A percentile compares a stretch with the other conserved stretches of the same genome.
Conservation (phyloP, 2,329 filamentous ascomycete genomes). For the Scedosporium apiospermum region DNA sequence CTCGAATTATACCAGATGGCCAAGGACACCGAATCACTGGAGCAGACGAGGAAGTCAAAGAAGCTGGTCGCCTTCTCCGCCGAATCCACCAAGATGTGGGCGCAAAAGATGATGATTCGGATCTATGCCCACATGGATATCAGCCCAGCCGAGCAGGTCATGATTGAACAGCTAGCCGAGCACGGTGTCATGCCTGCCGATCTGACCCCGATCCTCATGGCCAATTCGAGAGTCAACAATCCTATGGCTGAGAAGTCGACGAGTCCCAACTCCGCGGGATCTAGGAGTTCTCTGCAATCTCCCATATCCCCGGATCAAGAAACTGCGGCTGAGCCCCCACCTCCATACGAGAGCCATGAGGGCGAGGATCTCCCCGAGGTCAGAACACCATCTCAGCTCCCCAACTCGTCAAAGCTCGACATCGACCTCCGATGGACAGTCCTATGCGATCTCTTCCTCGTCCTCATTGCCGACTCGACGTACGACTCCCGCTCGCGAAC, state of each 20-base stretch:
- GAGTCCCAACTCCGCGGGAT: constrained; percentile 6
- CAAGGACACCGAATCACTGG: constrained; percentile 54
- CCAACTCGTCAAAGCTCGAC: constrained; percentile 74
- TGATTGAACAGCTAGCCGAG: constrained; percentile 94
- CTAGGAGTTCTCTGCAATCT: constrained; percentile 14
- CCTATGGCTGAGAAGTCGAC: constrained; percentile 57
- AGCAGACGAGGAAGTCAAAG: constrained; percentile 43
- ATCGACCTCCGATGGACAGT: constrained; percentile 97
- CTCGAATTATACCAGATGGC: constrained; percentile 73
- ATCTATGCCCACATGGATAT: constrained; percentile 97
- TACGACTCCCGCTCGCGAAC: constrained; percentile 85
- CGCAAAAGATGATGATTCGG: constrained; percentile 95
- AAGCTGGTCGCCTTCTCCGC: constrained; percentile 60
- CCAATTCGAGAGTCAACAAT: constrained; percentile 87
- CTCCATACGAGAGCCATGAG: constrained; percentile 53
- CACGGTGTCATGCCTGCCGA: constrained; percentile 83
- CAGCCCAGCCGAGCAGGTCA: constrained; percentile 80
- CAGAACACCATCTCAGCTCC: constrained; percentile 72
- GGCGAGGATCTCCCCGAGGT: constrained; percentile 69
- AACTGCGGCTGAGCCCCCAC: constrained; percentile 38
- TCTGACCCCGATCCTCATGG: constrained; percentile 77
- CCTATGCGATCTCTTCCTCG: constrained; percentile 87
- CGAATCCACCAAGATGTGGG: constrained; percentile 89
- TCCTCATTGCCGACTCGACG: constrained; percentile 89
- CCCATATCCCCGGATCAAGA: constrained; percentile 28